phyloP scores from a whole-genome alignment of 352 stramenopile genomes.

The Pythium coloratum region DNA sequence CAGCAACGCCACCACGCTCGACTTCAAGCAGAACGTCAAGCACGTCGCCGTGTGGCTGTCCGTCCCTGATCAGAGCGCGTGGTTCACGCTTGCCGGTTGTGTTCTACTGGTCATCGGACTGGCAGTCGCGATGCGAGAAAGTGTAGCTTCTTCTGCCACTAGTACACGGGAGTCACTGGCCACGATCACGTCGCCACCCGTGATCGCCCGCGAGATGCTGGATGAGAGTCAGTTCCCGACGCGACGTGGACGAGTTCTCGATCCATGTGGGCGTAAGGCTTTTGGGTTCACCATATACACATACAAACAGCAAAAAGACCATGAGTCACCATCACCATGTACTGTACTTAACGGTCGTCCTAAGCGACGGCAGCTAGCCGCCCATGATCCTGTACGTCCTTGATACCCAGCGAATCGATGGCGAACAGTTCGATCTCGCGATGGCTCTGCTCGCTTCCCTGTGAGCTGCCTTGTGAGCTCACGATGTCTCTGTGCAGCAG shows the following conservation, averaged over 20 bases:
- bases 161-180: no score
- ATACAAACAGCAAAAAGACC: no score
- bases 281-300: not conserved
- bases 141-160: no score
- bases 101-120: not conserved
- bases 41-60: slow-evolving; percentile 9
- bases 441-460: not conserved
- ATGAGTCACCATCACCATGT: not conserved
- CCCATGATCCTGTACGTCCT: not conserved
- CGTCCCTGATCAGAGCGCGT: not conserved
- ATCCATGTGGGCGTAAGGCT: no score
- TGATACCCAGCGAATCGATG: not conserved
- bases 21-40: not conserved
- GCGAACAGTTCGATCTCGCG: not conserved
- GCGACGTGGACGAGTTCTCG: no score
- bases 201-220: no score
- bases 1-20: no score
- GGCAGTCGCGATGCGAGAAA: not conserved
- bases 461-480: not conserved
- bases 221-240: slow-evolving; percentile 4
- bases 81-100: no score
- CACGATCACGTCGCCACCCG: not conserved
- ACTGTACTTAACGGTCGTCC: no score
- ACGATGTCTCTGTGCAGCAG: not conserved
- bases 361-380: not conserved